Evolutionary conservation across 2,329 filamentous ascomycete genomes (phyloP).

Genomic region (Fusarium chaquense): DNA sequence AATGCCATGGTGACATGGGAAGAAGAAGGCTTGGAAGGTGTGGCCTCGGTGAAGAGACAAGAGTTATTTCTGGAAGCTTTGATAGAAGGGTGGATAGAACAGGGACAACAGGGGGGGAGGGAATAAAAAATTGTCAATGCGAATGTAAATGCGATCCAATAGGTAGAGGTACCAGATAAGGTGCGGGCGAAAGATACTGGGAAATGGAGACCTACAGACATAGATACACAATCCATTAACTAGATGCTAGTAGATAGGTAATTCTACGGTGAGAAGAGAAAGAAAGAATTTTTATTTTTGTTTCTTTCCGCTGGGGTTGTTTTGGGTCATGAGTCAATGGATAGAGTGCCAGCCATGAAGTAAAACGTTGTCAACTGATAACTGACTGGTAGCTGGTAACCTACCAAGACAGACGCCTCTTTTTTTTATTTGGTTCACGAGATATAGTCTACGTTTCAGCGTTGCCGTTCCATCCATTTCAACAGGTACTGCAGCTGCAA

Average conservation of each 20-base stretch:
- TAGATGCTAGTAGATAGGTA: conserved; percentile 11
- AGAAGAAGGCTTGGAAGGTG: conserved; percentile 10
- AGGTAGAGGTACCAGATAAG: background rate
- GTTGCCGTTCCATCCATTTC: background rate
- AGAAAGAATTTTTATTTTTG: conserved; percentile 8
- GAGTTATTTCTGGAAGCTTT: conserved; percentile 31
- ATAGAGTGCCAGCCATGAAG: background rate
- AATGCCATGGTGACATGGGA: background rate
- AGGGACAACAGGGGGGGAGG: background rate
- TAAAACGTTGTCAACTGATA: background rate
- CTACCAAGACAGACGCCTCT: background rate
- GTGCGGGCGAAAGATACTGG: background rate
- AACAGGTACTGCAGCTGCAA: background rate
- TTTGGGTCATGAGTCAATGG: conserved; percentile 11
- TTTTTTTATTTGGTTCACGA: background rate
- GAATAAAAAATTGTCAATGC: conserved; percentile 1
- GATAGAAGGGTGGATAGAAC: conserved; percentile 20
- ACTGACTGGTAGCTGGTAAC: background rate
- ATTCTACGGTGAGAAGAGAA: conserved; percentile 11
- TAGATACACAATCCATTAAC: background rate
- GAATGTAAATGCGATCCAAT: background rate
- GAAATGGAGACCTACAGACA: background rate
- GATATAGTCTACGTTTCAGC: background rate
- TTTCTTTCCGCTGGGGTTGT: background rate
- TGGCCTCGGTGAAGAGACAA: conserved; percentile 25